phyloP scores from a whole-genome alignment of 768 basidiomycete genomes.

The Galerina marginata region DNA sequence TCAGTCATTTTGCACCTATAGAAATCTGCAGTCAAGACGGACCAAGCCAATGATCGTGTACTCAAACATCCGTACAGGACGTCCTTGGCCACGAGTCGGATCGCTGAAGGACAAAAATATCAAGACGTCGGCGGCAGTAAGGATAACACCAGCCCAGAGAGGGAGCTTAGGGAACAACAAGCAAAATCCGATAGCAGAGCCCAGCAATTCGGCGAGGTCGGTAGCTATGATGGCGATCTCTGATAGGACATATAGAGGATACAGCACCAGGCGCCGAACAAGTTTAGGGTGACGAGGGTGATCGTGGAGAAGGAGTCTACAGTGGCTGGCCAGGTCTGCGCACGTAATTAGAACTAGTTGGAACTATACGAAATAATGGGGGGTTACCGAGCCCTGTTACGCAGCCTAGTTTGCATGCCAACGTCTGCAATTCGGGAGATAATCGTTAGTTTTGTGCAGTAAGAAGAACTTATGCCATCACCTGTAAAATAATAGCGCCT shows the following conservation, averaged over 20 bases:
- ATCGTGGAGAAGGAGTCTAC: slow-evolving; percentile 58
- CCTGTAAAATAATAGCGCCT: slow-evolving; percentile 84
- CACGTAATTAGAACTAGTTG: neutral
- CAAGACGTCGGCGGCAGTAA: slow-evolving; percentile 65
- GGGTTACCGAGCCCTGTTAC: slow-evolving; percentile 65
- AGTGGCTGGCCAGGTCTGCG: slow-evolving; percentile 64
- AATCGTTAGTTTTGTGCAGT: neutral
- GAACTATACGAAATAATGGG: neutral
- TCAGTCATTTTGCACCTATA: slow-evolving; percentile 20
- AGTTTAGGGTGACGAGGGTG: slow-evolving; percentile 53
- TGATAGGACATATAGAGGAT: slow-evolving; percentile 57
- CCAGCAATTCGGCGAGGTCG: slow-evolving; percentile 72
- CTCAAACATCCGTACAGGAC: slow-evolving; percentile 66
- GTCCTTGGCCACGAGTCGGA: slow-evolving; percentile 54
- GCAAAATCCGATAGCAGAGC: slow-evolving; percentile 73
- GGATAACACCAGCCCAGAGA: slow-evolving; percentile 58
- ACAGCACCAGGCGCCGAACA: slow-evolving; percentile 53
- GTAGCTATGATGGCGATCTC: slow-evolving; percentile 72
- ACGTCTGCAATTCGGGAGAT: slow-evolving; percentile 45
- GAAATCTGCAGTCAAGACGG: slow-evolving; percentile 22
- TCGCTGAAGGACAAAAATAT: slow-evolving; percentile 66
- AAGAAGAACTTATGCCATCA: slow-evolving; percentile 21
- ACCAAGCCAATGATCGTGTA: slow-evolving; percentile 58
- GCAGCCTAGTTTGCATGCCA: slow-evolving; percentile 72
- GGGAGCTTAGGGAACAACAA: slow-evolving; percentile 65